Percentiles rank a stretch among this genome's conserved stretches.
These are phyloP conservation scores for Trametes meyenii DNA, from an alignment of 768 basidiomycete species.

Conservation along the genomic window DNA sequence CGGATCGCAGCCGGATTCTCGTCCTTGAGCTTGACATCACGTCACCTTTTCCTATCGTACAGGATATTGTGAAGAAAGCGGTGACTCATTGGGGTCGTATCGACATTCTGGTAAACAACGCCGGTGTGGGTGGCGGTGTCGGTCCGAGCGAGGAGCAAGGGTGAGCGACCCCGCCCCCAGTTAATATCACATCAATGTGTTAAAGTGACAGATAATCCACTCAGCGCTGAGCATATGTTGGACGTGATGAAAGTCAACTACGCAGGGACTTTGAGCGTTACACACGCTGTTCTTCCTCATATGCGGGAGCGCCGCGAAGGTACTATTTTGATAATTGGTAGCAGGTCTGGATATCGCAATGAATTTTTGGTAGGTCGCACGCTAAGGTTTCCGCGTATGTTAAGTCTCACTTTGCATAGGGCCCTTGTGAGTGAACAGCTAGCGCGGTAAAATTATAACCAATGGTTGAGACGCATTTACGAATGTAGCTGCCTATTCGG, in stretches of 20 bases:
- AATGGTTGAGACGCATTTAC: not conserved
- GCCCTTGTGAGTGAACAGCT: conserved; percentile 10
- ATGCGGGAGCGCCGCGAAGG: conserved; percentile 37
- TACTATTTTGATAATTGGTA: conserved; percentile 39
- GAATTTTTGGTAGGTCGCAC: conserved; percentile 35
- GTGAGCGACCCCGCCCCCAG: conserved; percentile 25
- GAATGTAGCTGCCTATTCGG: conserved; percentile 26
- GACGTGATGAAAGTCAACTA: conserved; percentile 42
- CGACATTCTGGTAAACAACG: conserved; percentile 47
- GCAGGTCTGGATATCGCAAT: conserved; percentile 36
- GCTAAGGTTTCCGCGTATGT: not conserved
- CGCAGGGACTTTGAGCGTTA: conserved; percentile 44
- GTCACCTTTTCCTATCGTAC: conserved; percentile 38
- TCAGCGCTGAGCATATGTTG: conserved; percentile 28
- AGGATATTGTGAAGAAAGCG: conserved; percentile 38
- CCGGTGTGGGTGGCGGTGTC: conserved; percentile 40
- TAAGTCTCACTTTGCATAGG: not conserved
- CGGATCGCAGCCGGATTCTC: conserved; percentile 41
- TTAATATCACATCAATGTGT: not conserved
- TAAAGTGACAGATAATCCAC: too few relatives aligned
- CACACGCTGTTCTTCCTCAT: conserved; percentile 43
- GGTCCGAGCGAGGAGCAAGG: conserved; percentile 46
- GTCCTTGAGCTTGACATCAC: conserved; percentile 56
- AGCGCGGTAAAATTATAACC: not conserved
- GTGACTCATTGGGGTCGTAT: conserved; percentile 33